These are phyloP conservation scores for Lentithecium fluviatile DNA, from an alignment of 495 filamentous ascomycete species.

Conservation along the genomic window DNA sequence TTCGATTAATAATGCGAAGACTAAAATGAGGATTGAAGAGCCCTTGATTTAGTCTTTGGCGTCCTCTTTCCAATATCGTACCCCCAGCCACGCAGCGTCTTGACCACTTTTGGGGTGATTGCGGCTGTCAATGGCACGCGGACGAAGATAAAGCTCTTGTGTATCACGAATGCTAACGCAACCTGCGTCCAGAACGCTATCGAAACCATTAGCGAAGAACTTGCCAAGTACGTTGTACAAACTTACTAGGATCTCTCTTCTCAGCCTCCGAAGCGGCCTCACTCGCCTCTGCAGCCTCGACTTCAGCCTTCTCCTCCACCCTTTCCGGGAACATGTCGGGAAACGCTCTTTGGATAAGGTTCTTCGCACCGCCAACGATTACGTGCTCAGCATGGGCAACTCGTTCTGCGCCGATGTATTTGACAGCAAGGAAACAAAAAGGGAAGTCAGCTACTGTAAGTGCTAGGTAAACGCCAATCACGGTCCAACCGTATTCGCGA, in stretches of 20 bases:
- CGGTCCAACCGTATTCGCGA: neutral
- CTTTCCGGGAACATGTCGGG: too few relatives aligned
- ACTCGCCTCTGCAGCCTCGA: too few relatives aligned
- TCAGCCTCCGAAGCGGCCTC: too few relatives aligned
- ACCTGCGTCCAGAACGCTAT: slow-evolving; percentile 73
- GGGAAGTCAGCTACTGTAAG: neutral
- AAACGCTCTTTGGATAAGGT: too few relatives aligned
- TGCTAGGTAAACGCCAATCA: neutral
- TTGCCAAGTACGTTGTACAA: too few relatives aligned
- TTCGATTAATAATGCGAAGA: too few relatives aligned
- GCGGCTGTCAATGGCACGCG: slow-evolving; percentile 85
- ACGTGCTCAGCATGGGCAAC: neutral
- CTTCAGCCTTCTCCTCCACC: too few relatives aligned
- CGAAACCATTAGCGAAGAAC: neutral
- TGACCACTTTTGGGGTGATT: slow-evolving; percentile 83
- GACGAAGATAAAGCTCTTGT: slow-evolving; percentile 75
- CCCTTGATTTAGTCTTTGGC: slow-evolving; percentile 45
- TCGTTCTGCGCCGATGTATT: neutral
- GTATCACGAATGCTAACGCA: slow-evolving; percentile 86
- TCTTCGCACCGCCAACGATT: neutral
- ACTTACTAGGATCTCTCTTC: too few relatives aligned
- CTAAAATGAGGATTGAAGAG: too few relatives aligned
- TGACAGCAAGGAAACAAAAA: neutral
- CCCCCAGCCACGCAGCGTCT: slow-evolving; percentile 77
- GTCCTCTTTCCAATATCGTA: slow-evolving; percentile 67